These are phyloP conservation scores for Onygenales sp. DNA, from an alignment of 2,329 filamentous ascomycete species.

Conservation along the genomic window DNA sequence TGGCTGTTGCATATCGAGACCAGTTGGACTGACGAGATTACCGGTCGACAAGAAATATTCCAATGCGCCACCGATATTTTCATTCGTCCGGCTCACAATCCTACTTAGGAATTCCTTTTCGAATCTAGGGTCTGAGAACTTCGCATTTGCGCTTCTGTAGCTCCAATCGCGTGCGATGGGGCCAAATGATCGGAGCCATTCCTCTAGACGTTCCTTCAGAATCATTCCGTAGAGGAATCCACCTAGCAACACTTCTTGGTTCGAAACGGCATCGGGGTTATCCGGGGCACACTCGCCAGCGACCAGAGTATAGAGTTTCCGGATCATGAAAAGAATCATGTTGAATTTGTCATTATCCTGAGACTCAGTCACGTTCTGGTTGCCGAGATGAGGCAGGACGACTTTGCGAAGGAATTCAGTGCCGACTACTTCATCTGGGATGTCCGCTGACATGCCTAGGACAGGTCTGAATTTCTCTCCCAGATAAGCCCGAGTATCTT, in stretches of 20 bases:
- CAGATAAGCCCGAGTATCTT: slow-evolving; percentile 74
- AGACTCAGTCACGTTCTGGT: slow-evolving; percentile 68
- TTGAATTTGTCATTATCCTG: slow-evolving; percentile 91
- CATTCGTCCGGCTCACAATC: slow-evolving; percentile 72
- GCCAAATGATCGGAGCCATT: slow-evolving; percentile 65
- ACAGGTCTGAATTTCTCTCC: slow-evolving; percentile 87
- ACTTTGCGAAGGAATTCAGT: slow-evolving; percentile 85
- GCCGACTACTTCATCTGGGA: slow-evolving; percentile 80
- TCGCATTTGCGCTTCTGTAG: slow-evolving; percentile 40
- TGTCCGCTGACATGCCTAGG: slow-evolving; percentile 70
- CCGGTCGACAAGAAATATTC: slow-evolving; percentile 97
- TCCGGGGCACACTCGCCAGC: slow-evolving; percentile 88
- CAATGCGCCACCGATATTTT: slow-evolving; percentile 75
- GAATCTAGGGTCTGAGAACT: slow-evolving; percentile 69
- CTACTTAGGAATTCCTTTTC: slow-evolving; percentile 66
- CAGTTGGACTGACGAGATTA: slow-evolving; percentile 82
- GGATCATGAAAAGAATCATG: slow-evolving; percentile 88
- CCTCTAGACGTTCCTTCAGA: slow-evolving; percentile 86
- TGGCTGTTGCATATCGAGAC: slow-evolving; percentile 86
- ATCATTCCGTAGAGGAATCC: slow-evolving; percentile 94
- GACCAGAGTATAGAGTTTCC: slow-evolving; percentile 87
- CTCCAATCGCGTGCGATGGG: slow-evolving; percentile 46
- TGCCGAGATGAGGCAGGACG: slow-evolving; percentile 84
- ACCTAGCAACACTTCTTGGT: slow-evolving; percentile 88
- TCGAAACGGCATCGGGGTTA: slow-evolving; percentile 93